Evolutionary conservation across 1,139 yeast species (phyloP).

Genomic region (Torulaspora pretoriensis): DNA sequence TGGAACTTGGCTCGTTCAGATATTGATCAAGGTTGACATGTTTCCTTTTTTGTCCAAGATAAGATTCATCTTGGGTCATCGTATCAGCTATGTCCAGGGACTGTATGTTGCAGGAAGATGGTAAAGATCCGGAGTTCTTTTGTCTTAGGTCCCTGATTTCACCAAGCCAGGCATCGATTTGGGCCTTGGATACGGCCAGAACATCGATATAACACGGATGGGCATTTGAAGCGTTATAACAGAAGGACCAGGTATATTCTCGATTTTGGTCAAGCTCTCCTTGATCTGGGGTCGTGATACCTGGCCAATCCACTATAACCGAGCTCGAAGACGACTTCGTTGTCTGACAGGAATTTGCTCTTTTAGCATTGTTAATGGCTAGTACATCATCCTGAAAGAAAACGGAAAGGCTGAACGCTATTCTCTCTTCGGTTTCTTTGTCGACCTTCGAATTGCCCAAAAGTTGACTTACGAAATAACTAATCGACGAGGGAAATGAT

Average conservation of each 20-base stretch:
- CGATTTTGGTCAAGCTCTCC: conserved; percentile 17
- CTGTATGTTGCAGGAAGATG: conserved; percentile 21
- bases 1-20: conserved; percentile 17
- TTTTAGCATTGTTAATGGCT: conserved; percentile 15
- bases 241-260: conserved; percentile 18
- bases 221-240: conserved; percentile 17
- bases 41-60: conserved; percentile 23
- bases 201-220: conserved; percentile 25
- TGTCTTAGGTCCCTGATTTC: conserved; percentile 17
- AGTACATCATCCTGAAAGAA: conserved; percentile 27
- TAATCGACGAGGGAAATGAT: conserved; percentile 23
- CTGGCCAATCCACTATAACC: conserved; percentile 24
- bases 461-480: conserved; percentile 11
- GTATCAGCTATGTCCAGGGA: conserved; percentile 21
- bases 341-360: conserved; percentile 12
- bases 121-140: conserved; percentile 1
- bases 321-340: conserved; percentile 12
- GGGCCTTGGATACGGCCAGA: conserved; percentile 19
- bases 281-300: conserved; percentile 15
- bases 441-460: conserved; percentile 17
- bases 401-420: conserved; percentile 25
- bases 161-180: conserved; percentile 23
- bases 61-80: conserved; percentile 14
- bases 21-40: conserved; percentile 22
- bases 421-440: conserved; percentile 14